These are phyloP conservation scores for Leucoagaricus sp. DNA, from an alignment of 1,284 basidiomycete species.

Conservation along the genomic window DNA sequence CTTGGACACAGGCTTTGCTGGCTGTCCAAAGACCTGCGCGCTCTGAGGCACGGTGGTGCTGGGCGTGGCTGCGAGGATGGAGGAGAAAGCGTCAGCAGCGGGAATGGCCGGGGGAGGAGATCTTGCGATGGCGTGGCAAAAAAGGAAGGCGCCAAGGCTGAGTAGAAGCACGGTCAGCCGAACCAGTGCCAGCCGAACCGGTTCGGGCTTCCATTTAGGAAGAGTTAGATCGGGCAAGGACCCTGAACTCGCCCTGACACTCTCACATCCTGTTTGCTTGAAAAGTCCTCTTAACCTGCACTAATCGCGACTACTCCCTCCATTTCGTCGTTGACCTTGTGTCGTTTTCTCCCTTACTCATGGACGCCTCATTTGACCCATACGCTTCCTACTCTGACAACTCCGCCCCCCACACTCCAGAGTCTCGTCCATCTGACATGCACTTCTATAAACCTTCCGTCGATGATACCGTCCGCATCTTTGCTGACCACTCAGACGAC, in stretches of 20 bases:
- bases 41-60: neutral
- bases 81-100: slow-evolving; percentile 8
- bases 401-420: slow-evolving; percentile 70
- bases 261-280: slow-evolving; percentile 6
- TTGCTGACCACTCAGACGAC: slow-evolving; percentile 39
- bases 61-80: slow-evolving; percentile 7
- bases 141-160: slow-evolving; percentile 9
- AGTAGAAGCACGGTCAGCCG: slow-evolving; percentile 4
- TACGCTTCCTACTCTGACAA: slow-evolving; percentile 65
- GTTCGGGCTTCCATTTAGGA: neutral
- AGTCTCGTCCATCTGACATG: slow-evolving; percentile 51
- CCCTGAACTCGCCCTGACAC: slow-evolving; percentile 7
- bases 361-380: slow-evolving; percentile 64
- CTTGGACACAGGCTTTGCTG: neutral
- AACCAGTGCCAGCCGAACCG: too few species aligned
- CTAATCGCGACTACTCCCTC: slow-evolving; percentile 9
- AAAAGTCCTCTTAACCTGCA: slow-evolving; percentile 14
- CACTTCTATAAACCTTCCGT: slow-evolving; percentile 41
- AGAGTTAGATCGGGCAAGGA: neutral
- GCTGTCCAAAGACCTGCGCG: neutral
- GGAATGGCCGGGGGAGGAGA: neutral
- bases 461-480: slow-evolving; percentile 52
- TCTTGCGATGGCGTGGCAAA: neutral
- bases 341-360: slow-evolving; percentile 27
- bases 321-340: slow-evolving; percentile 10